phyloP scores from a whole-genome alignment of 345 rosid species.

The Gossypium ekmanianum region DNA sequence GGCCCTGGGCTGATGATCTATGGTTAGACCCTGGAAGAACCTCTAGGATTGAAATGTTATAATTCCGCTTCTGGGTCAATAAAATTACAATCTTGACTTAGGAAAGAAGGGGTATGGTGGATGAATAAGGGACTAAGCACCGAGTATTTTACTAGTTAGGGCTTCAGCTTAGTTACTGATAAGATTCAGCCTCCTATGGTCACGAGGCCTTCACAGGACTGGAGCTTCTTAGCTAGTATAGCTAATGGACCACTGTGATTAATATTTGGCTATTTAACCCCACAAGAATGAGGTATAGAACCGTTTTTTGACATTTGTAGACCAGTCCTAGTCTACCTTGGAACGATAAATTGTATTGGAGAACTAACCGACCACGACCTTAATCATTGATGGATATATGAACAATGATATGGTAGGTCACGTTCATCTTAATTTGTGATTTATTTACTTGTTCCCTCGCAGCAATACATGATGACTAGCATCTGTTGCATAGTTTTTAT shows the following conservation, averaged over 20 bases:
- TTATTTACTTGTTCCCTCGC: constrained; percentile 22
- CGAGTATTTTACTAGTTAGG: background rate
- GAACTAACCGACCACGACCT: background rate
- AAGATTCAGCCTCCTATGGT: background rate
- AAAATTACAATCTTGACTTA: background rate
- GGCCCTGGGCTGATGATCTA: background rate
- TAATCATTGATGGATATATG: constrained; percentile 2
- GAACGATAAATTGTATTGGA: background rate
- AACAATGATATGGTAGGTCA: constrained; percentile 18
- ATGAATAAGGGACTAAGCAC: background rate
- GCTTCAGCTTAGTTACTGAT: constrained; percentile 2
- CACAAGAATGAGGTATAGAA: constrained; percentile 1
- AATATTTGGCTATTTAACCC: constrained; percentile 7
- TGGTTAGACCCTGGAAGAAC: background rate
- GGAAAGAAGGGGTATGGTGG: background rate
- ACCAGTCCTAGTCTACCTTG: constrained; percentile 8
- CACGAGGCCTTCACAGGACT: background rate
- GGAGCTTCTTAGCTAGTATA: background rate
- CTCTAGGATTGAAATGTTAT: background rate
- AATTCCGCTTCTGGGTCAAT: background rate
- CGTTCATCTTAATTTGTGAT: background rate
- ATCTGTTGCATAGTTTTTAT: constrained; percentile 6
- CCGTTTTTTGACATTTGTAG: background rate
- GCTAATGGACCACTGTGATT: constrained; percentile 1
- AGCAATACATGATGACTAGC: constrained; percentile 16